Percentiles rank a stretch among this genome's conserved stretches.
Evolutionary conservation across 805 yeast species (phyloP).

Genomic region (Wickerhamomyces rabaulensis): DNA sequence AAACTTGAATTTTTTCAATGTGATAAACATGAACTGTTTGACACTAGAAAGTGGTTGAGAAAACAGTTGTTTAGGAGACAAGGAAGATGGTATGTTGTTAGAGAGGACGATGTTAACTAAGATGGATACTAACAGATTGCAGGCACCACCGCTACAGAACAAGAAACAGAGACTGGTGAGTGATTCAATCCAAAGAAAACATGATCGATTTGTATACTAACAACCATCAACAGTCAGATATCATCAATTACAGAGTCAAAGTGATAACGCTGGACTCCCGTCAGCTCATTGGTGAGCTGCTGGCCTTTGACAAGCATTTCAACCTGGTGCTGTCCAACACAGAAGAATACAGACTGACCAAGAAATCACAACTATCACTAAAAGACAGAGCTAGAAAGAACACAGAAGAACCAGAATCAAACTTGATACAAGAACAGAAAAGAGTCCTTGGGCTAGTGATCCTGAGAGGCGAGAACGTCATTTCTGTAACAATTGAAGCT

Average conservation of each 20-base stretch:
- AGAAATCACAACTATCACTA: conserved; percentile 40
- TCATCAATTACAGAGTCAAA: conserved; percentile 67
- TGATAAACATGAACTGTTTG: background rate
- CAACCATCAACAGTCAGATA: conserved; percentile 36
- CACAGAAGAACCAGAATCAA: conserved; percentile 30
- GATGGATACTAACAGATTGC: conserved; percentile 3
- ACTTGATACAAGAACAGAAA: conserved; percentile 51
- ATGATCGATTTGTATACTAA: background rate
- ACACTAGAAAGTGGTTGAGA: no score
- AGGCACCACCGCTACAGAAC: conserved; percentile 23
- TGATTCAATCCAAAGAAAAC: conserved; percentile 1
- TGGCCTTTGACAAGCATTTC: conserved; percentile 88
- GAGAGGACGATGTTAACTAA: background rate
- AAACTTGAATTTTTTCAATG: background rate
- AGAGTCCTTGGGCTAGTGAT: conserved; percentile 77
- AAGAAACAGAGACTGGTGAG: conserved; percentile 42
- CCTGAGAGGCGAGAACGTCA: conserved; percentile 82
- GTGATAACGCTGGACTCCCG: conserved; percentile 76
- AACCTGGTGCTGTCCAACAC: conserved; percentile 81
- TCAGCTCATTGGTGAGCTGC: conserved; percentile 68
- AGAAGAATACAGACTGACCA: conserved; percentile 75
- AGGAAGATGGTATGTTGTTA: conserved; percentile 7
- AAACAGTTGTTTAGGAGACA: background rate
- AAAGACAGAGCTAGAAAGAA: conserved; percentile 30
- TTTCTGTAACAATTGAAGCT: conserved; percentile 39